Evolutionary conservation across 768 basidiomycete species (phyloP), one percentile per base, ranked within the genome.

Genomic region (Dentipellis sp.): DNA sequence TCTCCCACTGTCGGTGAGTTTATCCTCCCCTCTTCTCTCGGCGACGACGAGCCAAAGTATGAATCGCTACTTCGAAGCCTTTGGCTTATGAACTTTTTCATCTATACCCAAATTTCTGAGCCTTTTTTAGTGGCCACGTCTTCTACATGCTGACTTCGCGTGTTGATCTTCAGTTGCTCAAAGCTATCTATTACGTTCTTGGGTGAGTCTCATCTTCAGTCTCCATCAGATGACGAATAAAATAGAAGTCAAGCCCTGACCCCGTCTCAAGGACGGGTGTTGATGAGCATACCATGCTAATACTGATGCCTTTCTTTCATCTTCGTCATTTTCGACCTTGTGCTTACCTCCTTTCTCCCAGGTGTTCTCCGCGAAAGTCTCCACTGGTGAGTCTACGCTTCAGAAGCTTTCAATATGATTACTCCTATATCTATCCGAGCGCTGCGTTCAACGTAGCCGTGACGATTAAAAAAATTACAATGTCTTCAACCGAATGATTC

Each of bases 161-260:
- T 17, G 16, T 52, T 35, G 29, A 16, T 36, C 23, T 57, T n/a
- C 23, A 22, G 52, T 17, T 5, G 10, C 40, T 29, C 29, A 29
- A 29, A 42, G 14, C 40, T 9, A 8, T 42, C 40, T 14, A 9
- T 14, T 42, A 19, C 14, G 40, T 52, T 21, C 16, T n/a, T 16
- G 53, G 40, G 77, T 79, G 68, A 76, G 76, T 68, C 35, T 60
- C 21, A 3, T 40, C 50, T 60, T 59, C 56, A 2, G 42, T 57
- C 47, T 4, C 7, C 12, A 22, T 62, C 56, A 64, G 70, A 65
- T 81, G 88, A 86, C 88, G 75, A 81, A 77, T 67, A 80, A 77
- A 75, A 82, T 79, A 90, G 87, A 87, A 89, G 88, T 91, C 88
- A 91, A 91, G 88, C 87, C 75, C 88, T 85, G 84, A 90, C 69